phyloP scores from a whole-genome alignment of 2,329 filamentous ascomycete genomes.

The Bipolaris zeicola region DNA sequence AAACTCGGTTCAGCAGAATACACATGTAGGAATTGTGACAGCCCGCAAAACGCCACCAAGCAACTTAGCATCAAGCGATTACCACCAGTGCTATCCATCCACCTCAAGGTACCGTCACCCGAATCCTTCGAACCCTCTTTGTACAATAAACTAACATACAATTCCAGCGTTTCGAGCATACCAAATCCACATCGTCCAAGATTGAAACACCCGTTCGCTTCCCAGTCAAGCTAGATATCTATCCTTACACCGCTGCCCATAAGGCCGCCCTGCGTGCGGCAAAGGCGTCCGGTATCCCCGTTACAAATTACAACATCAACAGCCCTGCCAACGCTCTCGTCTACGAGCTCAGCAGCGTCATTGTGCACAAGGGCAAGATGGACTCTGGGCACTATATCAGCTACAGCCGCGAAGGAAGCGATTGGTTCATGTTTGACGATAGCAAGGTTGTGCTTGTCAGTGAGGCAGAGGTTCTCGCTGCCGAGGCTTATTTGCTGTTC shows the following conservation, averaged over 20 bases:
- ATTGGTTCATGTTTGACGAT: conserved; percentile 98
- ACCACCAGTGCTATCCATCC: conserved; percentile 87
- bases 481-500: conserved; percentile 89
- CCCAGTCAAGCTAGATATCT: conserved; percentile 84
- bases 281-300: conserved; percentile 47
- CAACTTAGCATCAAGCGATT: conserved; percentile 83
- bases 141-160: not conserved
- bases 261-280: conserved; percentile 33
- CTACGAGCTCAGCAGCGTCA: conserved; percentile 86
- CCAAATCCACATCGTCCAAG: conserved; percentile 77
- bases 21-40: conserved; percentile 79
- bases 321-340: conserved; percentile 61
- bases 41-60: conserved; percentile 76
- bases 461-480: conserved; percentile 81
- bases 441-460: conserved; percentile 85
- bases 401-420: conserved; percentile 80
- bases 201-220: conserved; percentile 87
- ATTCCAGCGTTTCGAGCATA: conserved; percentile 72
- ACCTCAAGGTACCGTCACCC: conserved; percentile 74
- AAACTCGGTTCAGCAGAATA: conserved; percentile 78
- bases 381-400: conserved; percentile 91
- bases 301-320: conserved; percentile 42
- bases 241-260: conserved; percentile 79
- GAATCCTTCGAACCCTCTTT: not conserved
- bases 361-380: conserved; percentile 91